These are phyloP conservation scores for Saposhnikovia divaricata DNA, from an alignment of 129 eudicot genomes.

Conservation along the genomic window DNA sequence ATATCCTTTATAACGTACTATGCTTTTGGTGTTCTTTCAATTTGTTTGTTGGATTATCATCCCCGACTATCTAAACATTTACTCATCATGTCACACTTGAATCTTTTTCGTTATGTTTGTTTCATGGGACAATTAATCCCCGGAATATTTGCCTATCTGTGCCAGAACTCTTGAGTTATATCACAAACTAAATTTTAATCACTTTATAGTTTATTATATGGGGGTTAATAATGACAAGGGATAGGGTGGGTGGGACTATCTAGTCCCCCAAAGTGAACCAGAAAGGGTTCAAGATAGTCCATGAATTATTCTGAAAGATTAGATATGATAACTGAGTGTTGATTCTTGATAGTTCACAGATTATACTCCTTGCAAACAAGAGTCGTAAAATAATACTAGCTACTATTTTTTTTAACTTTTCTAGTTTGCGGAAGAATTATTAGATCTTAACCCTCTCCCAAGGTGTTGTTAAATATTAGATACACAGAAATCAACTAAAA, in stretches of 20 bases:
- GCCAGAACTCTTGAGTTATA: not conserved
- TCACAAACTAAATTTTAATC: not conserved
- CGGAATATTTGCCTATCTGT: not conserved
- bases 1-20: slow-evolving; percentile 60
- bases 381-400: not conserved
- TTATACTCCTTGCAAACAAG: not conserved
- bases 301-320: not conserved
- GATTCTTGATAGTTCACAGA: not conserved
- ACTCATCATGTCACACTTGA: not conserved
- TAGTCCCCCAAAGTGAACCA: too few relatives aligned
- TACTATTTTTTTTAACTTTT: too few relatives aligned
- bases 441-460: not conserved
- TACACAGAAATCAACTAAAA: not conserved
- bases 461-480: not conserved
- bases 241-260: not conserved
- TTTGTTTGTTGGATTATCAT: not conserved
- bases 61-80: not conserved
- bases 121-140: not conserved
- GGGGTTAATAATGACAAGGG: too few relatives aligned
- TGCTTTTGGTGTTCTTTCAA: not conserved
- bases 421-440: not conserved
- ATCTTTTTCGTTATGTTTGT: not conserved
- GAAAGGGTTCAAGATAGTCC: not conserved
- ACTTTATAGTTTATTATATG: not conserved
- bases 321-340: not conserved